Base-by-base conservation (phyloP, 257 asterid genomes). In the Linaria vulgaris region DNA sequence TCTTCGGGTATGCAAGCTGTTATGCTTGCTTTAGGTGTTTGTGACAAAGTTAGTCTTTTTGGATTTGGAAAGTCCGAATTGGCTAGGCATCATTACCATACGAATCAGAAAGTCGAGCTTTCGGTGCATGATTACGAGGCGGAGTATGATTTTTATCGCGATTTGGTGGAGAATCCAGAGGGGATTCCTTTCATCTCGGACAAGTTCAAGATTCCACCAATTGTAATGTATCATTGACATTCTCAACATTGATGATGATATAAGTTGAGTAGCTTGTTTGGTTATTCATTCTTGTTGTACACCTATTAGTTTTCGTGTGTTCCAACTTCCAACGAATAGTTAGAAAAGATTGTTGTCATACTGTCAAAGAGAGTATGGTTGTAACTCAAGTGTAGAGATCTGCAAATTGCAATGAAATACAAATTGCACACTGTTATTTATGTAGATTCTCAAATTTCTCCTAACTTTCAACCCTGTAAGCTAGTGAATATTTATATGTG, bases 1-100 rank as follows among this genome's bases (percentile, higher is more conserved):
- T 92, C 99, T 7, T 92, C 99, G 0, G 99, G 99, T 16, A 82
- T 92, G 87, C 95, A 92, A 76, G 97, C 99, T 0, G 81, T 92
- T 52, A 79, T 87, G 87, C 81, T 92, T 38, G 95, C 96, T 1
- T 63, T 83, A 56, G 99, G 99, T 5, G 27, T 87, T 14, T 92
- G 99, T 61, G 91, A 87, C 22, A 83, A 72, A 16, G 96, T 92
- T 15, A 80, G 90, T 9, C 31, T 92, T 17, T 92, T 89, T 12
- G 99, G 99, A 10, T 92, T 85, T 54, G 99, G 99, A 12, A 92
- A 89, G 45, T 79, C 95, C 5, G 44, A 58, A n/a, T 46, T 31
- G 37, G 88, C 88, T 17, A 83, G 83, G 83, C 99, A 92, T 39
- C 99, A 92, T 66, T 92, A 92, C 60, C 99, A 92, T 58, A 89